Base-by-base conservation (phyloP, 2,329 filamentous ascomycete genomes). In the Exutisphaerella laricina region DNA sequence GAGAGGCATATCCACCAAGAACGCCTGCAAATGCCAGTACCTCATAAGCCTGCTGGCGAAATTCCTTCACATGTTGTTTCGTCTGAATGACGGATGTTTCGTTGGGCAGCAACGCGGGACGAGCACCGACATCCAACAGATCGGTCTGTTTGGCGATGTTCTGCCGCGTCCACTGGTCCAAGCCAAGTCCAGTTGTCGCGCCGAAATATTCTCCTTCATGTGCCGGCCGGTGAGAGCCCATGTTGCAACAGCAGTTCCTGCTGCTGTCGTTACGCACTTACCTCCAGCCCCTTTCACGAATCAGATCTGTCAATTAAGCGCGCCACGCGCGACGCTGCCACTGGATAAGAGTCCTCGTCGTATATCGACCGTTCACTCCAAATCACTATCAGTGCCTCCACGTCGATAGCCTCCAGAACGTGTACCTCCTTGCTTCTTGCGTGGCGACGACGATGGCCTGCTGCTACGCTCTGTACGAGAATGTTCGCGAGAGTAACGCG, bases 361-460 rank as follows among this genome's bases (percentile, higher is more conserved):
- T n/a, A n/a, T n/a, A n/a, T n/a, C n/a, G n/a, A n/a, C n/a, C 37
- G 14, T 12, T 39, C 38, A 58, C 22, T 58, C 56, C 26, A 58
- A 40, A 35, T 58, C 56, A 39, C 56, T 58, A 39, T 58, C 56
- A 5, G 49, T 43, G n/a, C 48, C 53, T 18, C 56, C 56, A 29
- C 56, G 51, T 32, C 56, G 48, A 39, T 58, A 58, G 9, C 56
- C 55, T 47, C 52, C 60, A 34, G 50, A 60, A 54, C 55, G 47
- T 13, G 54, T 42, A 28, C 52, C 50, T 13, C 50, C 51, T 46
- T 58, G 49, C 46, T 48, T 58, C 54, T 61, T 59, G 21, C 37
- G 45, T 13, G 57, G 58, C 26, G 58, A 60, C 37, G 67, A 74
- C 54, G 59, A 56, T 43, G 58, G 39, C 32, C 46, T 54, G 22